phyloP scores from a whole-genome alignment of 176 grass and related monocot genomes.

The Eragrostis nindensis region DNA sequence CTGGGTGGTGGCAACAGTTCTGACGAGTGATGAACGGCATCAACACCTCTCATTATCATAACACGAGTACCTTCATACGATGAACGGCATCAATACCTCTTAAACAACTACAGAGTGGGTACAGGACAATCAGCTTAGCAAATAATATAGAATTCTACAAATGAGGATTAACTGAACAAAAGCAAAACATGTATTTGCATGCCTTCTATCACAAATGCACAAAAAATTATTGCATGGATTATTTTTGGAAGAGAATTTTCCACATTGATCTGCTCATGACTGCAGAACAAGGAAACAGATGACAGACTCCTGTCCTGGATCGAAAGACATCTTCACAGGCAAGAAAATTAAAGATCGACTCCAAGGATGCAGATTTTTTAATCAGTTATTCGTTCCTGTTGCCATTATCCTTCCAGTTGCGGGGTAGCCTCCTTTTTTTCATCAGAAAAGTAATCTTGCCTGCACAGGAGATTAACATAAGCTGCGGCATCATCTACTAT shows the following conservation, averaged over 20 bases:
- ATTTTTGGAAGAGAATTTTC: neutral
- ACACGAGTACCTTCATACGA: neutral
- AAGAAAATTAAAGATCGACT: too few relatives aligned
- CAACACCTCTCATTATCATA: neutral
- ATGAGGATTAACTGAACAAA: neutral
- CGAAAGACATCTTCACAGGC: too few relatives aligned
- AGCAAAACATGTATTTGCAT: slow-evolving; percentile 3
- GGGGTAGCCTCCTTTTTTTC: slow-evolving; percentile 49
- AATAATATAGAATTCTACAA: neutral
- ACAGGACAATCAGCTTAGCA: neutral
- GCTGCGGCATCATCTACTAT: neutral
- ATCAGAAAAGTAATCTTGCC: slow-evolving; percentile 70
- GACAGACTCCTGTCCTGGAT: neutral
- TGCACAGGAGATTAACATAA: slow-evolving; percentile 38
- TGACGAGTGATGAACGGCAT: too few relatives aligned
- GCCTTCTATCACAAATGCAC: neutral
- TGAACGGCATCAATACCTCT: neutral
- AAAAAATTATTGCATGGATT: slow-evolving; percentile 20
- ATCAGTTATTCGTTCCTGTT: neutral
- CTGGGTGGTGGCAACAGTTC: too few relatives aligned
- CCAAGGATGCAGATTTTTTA: slow-evolving; percentile 2
- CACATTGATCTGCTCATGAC: neutral
- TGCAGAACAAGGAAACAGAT: slow-evolving; percentile 12
- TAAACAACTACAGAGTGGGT: neutral
- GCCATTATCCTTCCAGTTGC: slow-evolving; percentile 46